A percentile compares a stretch with the other conserved stretches of the same genome.
These are phyloP conservation scores for Oryza officinalis DNA, from an alignment of 176 grass and related monocot genomes.

Conservation along the genomic window DNA sequence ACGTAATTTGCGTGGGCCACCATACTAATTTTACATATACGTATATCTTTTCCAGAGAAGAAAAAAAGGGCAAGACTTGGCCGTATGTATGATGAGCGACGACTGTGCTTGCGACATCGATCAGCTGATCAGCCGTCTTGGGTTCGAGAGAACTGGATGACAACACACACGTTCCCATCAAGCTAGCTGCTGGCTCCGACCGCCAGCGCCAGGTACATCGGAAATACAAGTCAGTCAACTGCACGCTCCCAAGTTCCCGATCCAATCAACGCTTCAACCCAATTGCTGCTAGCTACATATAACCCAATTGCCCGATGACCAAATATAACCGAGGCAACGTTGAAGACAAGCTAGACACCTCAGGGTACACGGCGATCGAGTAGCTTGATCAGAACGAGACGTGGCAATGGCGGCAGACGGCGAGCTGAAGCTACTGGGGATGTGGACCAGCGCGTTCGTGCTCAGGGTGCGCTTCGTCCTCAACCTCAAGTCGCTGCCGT, in stretches of 20 bases:
- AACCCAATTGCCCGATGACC: too few relatives aligned
- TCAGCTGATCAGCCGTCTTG: background rate
- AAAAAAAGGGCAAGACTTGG: too few relatives aligned
- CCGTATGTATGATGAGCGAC: too few relatives aligned
- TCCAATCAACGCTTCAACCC: background rate
- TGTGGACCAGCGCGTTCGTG: constrained; percentile 45
- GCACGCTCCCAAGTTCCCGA: background rate
- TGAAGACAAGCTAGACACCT: too few relatives aligned
- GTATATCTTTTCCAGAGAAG: too few relatives aligned
- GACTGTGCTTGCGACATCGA: too few relatives aligned
- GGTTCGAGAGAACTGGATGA: background rate
- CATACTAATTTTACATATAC: too few relatives aligned
- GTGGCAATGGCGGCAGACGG: constrained; percentile 23
- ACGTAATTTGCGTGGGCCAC: too few relatives aligned
- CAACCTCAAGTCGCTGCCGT: constrained; percentile 62
- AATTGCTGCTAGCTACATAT: too few relatives aligned
- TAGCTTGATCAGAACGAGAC: background rate
- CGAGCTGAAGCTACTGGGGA: constrained; percentile 61
- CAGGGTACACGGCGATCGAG: too few relatives aligned
- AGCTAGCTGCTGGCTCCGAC: background rate
- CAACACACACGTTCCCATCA: background rate
- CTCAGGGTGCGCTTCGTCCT: constrained; percentile 54
- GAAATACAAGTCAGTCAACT: background rate
- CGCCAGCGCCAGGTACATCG: background rate
- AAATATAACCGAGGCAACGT: too few relatives aligned